These are phyloP conservation scores for Colletotrichum plurivorum DNA, from an alignment of 2,329 filamentous ascomycete species.

Conservation along the genomic window DNA sequence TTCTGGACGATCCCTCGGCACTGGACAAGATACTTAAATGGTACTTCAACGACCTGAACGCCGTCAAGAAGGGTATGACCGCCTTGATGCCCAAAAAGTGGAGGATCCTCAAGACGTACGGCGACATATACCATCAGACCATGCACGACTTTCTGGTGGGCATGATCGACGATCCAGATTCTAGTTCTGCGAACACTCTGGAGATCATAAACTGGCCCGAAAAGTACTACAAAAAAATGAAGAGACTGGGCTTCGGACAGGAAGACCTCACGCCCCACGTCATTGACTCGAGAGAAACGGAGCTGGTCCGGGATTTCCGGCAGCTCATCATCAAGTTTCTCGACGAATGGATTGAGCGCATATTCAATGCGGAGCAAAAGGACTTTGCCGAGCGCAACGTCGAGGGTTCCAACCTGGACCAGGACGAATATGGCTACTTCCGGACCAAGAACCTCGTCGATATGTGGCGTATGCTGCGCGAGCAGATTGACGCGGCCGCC, in stretches of 20 bases:
- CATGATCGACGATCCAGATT: conserved; percentile 85
- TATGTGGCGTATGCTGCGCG: conserved; percentile 97
- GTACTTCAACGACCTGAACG: conserved; percentile 98
- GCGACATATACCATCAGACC: conserved; percentile 88
- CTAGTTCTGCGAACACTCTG: conserved; percentile 89
- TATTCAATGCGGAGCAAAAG: conserved; percentile 84
- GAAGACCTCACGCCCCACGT: conserved; percentile 87
- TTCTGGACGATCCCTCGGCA: conserved; percentile 85
- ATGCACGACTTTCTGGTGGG: conserved; percentile 95
- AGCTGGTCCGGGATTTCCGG: conserved; percentile 93
- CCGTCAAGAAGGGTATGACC: conserved; percentile 93
- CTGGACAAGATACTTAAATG: conserved; percentile 92
- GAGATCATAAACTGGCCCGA: conserved; percentile 96
- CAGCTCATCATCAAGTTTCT: conserved; percentile 95
- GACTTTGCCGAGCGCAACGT: conserved; percentile 84
- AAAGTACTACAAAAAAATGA: conserved; percentile 97
- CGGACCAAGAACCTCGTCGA: conserved; percentile 92
- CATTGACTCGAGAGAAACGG: conserved; percentile 89
- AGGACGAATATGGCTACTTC: conserved; percentile 90
- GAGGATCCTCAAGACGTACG: conserved; percentile 94
- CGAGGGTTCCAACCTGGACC: conserved; percentile 83
- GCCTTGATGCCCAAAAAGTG: conserved; percentile 95
- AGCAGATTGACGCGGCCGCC: conserved; percentile 88
- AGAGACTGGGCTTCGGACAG: conserved; percentile 84
- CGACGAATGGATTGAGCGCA: conserved; percentile 97